Evolutionary conservation across 2,329 filamentous ascomycete genomes (phyloP), one percentile per base, ranked within the genome.

Genomic region (Colletotrichum noveboracense): DNA sequence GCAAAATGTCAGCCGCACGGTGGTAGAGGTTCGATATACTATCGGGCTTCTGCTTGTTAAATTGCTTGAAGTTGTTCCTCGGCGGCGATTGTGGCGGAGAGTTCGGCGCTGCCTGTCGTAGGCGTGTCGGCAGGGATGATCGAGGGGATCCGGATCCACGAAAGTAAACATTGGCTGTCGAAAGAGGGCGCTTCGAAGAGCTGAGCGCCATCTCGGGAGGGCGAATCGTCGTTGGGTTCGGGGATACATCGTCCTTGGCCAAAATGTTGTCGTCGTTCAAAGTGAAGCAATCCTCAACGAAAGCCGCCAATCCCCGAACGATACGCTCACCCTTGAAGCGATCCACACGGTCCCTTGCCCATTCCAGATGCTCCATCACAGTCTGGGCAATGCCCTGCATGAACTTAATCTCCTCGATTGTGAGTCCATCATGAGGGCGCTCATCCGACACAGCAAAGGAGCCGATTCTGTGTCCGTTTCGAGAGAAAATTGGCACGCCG

Each of bases 321-420:
- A 89, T 92, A 79, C 86, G 88, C 76, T 87, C 90, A 55, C 86
- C 89, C 78, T 86, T 87, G 79, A 85, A 88, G 78, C 88, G 89
- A 78, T 88, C 90, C 71, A 86, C 89, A 69, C 84, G 88, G 76
- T 85, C 87, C 77, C 87, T 86, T 60, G 85, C 89, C 85, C 86
- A 89, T 82, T 92, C 91, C 10, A 94, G 81, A 73, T 93, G 92
- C 48, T 91, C 88, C 84, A 92, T 91, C 6, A 92, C 86, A 6
- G 91, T 89, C 21, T 84, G 84, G 1, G 88, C 85, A 82, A 93
- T 86, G 55, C 91, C 91, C 58, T 88, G 86, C 80, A 94, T 84
- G 65, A 91, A 92, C 26, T 87, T 84, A 3, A 89, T 76, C 66
- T 91, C 88, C 10, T 85, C 85, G 0, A 84, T 79, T 13, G 83